Evolutionary conservation across 2,329 filamentous ascomycete species (phyloP).

Genomic region (Aspergillus sergii): DNA sequence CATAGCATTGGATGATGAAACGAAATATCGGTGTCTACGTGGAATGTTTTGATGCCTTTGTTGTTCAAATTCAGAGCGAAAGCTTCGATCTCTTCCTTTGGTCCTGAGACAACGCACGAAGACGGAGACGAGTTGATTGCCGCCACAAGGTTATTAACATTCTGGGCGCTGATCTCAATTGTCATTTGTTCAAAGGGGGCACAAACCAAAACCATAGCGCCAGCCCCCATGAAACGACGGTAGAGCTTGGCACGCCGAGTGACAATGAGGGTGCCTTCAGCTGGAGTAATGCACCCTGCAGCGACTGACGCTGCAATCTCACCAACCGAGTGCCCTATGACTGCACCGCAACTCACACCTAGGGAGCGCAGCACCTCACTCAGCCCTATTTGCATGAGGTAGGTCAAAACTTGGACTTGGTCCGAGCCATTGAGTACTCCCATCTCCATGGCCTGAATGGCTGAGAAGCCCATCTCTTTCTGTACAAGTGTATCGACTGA

Average conservation of each 20-base stretch:
- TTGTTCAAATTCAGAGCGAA: slow-evolving; percentile 8
- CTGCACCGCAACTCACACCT: slow-evolving; percentile 31
- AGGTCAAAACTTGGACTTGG: slow-evolving; percentile 24
- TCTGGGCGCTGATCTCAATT: neutral
- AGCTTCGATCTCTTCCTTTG: slow-evolving; percentile 8
- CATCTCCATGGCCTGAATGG: slow-evolving; percentile 2
- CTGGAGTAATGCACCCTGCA: slow-evolving; percentile 18
- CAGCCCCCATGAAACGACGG: slow-evolving; percentile 28
- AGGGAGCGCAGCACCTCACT: slow-evolving; percentile 33
- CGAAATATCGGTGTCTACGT: slow-evolving; percentile 45
- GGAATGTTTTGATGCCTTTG: slow-evolving; percentile 33
- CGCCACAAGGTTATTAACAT: neutral
- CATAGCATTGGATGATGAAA: slow-evolving; percentile 46
- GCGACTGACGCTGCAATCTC: slow-evolving; percentile 46
- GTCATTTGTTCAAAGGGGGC: neutral
- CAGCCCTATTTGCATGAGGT: slow-evolving; percentile 37
- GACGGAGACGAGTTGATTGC: slow-evolving; percentile 18
- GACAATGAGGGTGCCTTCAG: slow-evolving; percentile 42
- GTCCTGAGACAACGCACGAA: slow-evolving; percentile 16
- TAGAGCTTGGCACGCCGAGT: slow-evolving; percentile 38
- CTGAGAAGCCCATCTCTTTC: slow-evolving; percentile 16
- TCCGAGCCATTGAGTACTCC: slow-evolving; percentile 12
- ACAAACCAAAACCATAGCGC: slow-evolving; percentile 13
- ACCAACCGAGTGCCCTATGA: slow-evolving; percentile 48
- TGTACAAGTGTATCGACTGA: slow-evolving; percentile 29